A percentile compares a stretch with the other conserved stretches of the same genome.
Conservation (phyloP, 164 flowering plant species). For the Berberis thunbergii region DNA sequence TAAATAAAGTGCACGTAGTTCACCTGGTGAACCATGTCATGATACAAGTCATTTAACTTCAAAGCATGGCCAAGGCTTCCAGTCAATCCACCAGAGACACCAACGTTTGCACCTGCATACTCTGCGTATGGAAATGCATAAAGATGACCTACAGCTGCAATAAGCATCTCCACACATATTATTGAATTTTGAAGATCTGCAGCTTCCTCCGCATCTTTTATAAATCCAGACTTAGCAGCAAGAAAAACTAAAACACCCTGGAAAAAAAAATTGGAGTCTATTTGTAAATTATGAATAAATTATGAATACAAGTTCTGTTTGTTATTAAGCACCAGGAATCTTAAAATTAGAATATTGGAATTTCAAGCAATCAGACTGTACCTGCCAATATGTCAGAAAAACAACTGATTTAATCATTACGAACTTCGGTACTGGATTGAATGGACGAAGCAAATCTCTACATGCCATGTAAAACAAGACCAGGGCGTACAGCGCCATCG, state of each 20-base stretch:
- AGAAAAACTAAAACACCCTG: constrained; percentile 96
- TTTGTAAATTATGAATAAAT: not conserved
- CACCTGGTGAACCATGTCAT: constrained; percentile 98
- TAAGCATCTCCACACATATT: constrained; percentile 93
- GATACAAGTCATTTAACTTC: constrained; percentile 84
- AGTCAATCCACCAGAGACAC: constrained; percentile 47
- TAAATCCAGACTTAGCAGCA: constrained; percentile 80
- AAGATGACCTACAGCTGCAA: constrained; percentile 85
- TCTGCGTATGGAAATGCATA: constrained; percentile 96
- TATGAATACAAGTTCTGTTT: not conserved
- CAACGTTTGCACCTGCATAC: constrained; percentile 94
- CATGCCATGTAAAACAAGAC: constrained; percentile 92
- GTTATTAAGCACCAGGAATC: too few relatives aligned
- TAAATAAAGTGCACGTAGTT: not conserved
- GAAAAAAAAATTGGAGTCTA: not conserved
- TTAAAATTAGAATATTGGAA: too few relatives aligned
- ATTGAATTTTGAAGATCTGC: constrained; percentile 81
- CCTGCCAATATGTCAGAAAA: constrained; percentile 81
- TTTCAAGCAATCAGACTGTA: constrained; percentile 12
- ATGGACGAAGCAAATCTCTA: constrained; percentile 18
- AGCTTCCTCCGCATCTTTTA: constrained; percentile 73
- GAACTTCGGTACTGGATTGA: too few relatives aligned
- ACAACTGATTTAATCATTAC: too few relatives aligned
- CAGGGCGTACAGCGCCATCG: constrained; percentile 86
- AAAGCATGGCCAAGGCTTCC: constrained; percentile 87